These are phyloP conservation scores for Globisporangium alternatum DNA, from an alignment of 352 stramenopile genomes.

Conservation along the genomic window DNA sequence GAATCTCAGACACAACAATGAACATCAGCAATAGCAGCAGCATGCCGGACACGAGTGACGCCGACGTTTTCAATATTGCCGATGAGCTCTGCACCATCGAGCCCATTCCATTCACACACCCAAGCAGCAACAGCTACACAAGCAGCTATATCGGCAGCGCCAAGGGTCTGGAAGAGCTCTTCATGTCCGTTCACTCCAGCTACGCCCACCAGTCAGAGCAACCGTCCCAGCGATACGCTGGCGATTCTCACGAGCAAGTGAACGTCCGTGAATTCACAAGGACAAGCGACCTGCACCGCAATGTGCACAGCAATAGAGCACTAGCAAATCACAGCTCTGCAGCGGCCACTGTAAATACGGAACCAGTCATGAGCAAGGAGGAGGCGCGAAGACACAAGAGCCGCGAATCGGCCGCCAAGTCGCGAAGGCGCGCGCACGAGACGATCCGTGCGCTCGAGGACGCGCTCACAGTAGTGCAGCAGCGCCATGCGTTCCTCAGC, in stretches of 20 bases:
- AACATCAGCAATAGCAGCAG: neutral
- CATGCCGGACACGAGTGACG: neutral
- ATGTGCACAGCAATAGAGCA: neutral
- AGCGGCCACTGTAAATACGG: neutral
- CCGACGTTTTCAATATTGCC: too few relatives aligned
- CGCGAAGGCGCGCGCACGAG: slow-evolving; percentile 19
- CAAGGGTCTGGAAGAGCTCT: neutral
- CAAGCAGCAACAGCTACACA: neutral
- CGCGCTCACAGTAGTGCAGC: slow-evolving; percentile 3
- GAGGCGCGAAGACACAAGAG: slow-evolving; percentile 17
- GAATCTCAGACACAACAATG: neutral
- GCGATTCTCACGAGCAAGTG: neutral
- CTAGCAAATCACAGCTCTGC: neutral
- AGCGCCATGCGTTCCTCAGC: slow-evolving; percentile 2
- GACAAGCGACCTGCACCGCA: neutral
- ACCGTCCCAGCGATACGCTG: neutral
- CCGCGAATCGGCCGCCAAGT: slow-evolving; percentile 22
- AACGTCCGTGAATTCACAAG: neutral
- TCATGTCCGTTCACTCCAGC: neutral
- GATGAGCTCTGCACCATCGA: neutral
- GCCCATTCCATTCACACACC: slow-evolving; percentile 1
- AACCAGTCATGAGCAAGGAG: slow-evolving; percentile 6
- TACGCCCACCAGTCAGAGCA: neutral
- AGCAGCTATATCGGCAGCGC: neutral
- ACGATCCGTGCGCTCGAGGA: slow-evolving; percentile 21